phyloP scores from a whole-genome alignment of 1,139 yeast genomes.

The Meyerozyma carpophila region DNA sequence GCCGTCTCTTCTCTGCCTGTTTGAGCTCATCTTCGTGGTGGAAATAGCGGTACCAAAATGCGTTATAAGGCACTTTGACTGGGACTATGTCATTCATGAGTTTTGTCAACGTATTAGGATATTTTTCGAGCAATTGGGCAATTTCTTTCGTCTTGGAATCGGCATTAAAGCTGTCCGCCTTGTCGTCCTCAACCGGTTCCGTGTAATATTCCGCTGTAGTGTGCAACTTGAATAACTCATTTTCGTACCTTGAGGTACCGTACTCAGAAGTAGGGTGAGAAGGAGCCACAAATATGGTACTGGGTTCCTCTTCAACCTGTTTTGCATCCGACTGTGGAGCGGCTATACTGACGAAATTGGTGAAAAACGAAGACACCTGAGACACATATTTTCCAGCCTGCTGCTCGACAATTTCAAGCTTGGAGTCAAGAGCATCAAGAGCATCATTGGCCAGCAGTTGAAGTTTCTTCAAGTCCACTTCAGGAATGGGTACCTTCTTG shows the following conservation, averaged over 20 bases:
- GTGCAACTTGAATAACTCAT: constrained; percentile 37
- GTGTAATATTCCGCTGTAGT: constrained; percentile 21
- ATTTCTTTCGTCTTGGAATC: constrained; percentile 52
- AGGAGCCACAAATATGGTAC: constrained; percentile 14
- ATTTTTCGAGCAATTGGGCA: constrained; percentile 39
- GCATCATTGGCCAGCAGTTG: constrained; percentile 47
- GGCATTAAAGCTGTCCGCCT: constrained; percentile 31
- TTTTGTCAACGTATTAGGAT: constrained; percentile 46
- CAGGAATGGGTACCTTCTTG: constrained; percentile 15
- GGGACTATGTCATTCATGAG: constrained; percentile 70
- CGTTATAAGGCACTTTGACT: constrained; percentile 47
- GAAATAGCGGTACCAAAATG: constrained; percentile 77
- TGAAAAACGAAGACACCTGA: constrained; percentile 54
- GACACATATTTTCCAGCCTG: constrained; percentile 56
- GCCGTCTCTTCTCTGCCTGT: constrained; percentile 63
- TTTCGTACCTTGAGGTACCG: constrained; percentile 38
- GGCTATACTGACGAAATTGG: constrained; percentile 42
- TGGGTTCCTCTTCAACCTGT: constrained; percentile 14
- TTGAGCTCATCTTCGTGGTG: constrained; percentile 49
- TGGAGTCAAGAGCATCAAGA: constrained; percentile 62
- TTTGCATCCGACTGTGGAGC: constrained; percentile 10
- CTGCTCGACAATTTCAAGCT: constrained; percentile 61
- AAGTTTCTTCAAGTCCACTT: constrained; percentile 16
- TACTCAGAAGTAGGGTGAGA: constrained; percentile 21
- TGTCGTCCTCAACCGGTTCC: constrained; percentile 22